Conservation (phyloP, 164 flowering plant genomes). For the Kingdonia uniflora region DNA sequence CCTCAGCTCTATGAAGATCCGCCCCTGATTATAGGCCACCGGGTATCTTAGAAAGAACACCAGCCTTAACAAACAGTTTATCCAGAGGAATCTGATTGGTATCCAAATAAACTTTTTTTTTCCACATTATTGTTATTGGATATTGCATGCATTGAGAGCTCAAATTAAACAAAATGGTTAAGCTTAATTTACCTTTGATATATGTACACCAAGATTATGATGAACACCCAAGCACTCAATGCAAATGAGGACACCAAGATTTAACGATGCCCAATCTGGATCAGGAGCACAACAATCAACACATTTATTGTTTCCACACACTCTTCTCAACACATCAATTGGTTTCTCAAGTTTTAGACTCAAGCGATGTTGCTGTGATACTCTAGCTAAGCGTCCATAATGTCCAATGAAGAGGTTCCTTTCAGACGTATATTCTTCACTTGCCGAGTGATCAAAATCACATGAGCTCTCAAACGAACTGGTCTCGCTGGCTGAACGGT, state of each 20-base stretch:
- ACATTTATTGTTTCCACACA: conserved; percentile 71
- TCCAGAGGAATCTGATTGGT: no score
- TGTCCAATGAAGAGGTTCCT: conserved; percentile 27
- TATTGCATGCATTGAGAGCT: no score
- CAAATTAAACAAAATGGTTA: no score
- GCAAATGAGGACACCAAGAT: conserved; percentile 79
- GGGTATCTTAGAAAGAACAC: no score
- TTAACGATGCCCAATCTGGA: conserved; percentile 90
- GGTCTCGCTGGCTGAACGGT: conserved; percentile 19
- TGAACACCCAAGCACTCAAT: conserved; percentile 91
- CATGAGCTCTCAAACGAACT: conserved; percentile 67
- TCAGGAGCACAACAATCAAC: conserved; percentile 87
- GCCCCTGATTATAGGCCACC: no score
- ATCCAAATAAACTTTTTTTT: no score
- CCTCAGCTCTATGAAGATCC: no score
- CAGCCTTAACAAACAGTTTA: no score
- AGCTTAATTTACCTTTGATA: conserved; percentile 43
- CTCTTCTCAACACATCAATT: conserved; percentile 47
- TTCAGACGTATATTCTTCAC: conserved; percentile 40
- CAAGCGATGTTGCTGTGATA: conserved; percentile 34
- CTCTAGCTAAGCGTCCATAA: conserved; percentile 39
- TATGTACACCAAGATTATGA: conserved; percentile 76
- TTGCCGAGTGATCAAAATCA: conserved; percentile 44
- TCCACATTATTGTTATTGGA: no score
- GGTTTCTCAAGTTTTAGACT: conserved; percentile 49